Conservation (phyloP, 1,284 basidiomycete genomes). For the Sphaerobolus stellatus region DNA sequence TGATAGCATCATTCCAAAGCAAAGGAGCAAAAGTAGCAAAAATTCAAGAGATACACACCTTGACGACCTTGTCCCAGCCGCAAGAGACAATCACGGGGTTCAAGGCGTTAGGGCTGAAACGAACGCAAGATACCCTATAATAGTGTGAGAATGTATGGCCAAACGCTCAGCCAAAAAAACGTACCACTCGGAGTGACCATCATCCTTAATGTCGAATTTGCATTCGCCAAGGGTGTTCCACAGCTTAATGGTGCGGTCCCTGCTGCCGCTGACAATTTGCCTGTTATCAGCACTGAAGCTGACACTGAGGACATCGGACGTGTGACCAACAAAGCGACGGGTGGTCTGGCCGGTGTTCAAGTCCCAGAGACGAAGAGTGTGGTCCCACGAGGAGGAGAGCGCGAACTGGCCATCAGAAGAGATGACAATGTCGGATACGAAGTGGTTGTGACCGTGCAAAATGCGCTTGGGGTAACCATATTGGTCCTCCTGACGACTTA, state of each 20-base stretch:
- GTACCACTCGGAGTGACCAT: conserved; percentile 94
- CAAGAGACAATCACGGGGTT: conserved; percentile 99
- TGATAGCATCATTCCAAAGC: conserved; percentile 47
- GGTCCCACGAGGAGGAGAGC: conserved; percentile 99
- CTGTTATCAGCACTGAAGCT: conserved; percentile 97
- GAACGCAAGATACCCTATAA: conserved; percentile 94
- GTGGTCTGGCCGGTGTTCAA: conserved; percentile 94
- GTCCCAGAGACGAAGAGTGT: conserved; percentile 99
- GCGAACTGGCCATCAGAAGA: conserved; percentile 99
- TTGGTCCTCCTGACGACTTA: conserved; percentile 89
- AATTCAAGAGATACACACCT: conserved; percentile 71
- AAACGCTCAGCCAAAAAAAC: conserved; percentile 22
- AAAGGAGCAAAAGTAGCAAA: conserved; percentile 13
- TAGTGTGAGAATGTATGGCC: conserved; percentile 10
- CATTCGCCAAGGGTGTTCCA: conserved; percentile 99
- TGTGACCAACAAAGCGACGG: conserved; percentile 97
- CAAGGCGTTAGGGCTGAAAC: conserved; percentile 97
- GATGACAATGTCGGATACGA: conserved; percentile 98
- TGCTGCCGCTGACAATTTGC: conserved; percentile 98
- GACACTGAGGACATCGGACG: conserved; percentile 95
- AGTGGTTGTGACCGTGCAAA: conserved; percentile 99
- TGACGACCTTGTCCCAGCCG: conserved; percentile 99
- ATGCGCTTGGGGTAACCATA: conserved; percentile 97
- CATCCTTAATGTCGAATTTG: conserved; percentile 99
- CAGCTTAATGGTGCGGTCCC: conserved; percentile 97